These are phyloP conservation scores for Moelleriella libera DNA, from an alignment of 2,329 filamentous ascomycete genomes.

Conservation along the genomic window DNA sequence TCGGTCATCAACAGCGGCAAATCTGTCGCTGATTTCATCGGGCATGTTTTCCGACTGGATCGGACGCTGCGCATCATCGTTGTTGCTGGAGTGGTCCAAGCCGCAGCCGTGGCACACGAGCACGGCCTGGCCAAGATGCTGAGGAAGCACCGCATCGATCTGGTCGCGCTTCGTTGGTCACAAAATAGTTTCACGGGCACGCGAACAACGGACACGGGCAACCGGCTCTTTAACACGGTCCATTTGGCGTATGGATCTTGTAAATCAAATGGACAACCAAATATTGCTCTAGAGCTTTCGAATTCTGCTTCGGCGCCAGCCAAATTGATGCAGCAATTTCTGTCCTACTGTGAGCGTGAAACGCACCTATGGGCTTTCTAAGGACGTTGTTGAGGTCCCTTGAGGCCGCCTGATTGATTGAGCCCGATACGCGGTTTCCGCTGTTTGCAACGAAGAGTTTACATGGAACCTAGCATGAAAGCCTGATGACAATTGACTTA, in stretches of 20 bases:
- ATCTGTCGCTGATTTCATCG: constrained; percentile 31
- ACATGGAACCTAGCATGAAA: too few relatives aligned
- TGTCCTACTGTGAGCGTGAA: too few relatives aligned
- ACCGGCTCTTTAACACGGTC: constrained; percentile 45
- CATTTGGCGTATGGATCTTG: constrained; percentile 17
- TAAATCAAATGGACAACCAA: neutral
- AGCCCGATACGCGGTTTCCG: too few relatives aligned
- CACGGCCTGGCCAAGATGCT: constrained; percentile 8
- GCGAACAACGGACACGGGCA: constrained; percentile 40
- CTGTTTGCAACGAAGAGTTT: too few relatives aligned
- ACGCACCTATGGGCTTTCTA: too few relatives aligned
- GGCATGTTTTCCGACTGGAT: constrained; percentile 26
- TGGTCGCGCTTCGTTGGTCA: constrained; percentile 41
- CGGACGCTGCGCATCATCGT: constrained; percentile 31
- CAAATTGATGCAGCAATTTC: too few relatives aligned
- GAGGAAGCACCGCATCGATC: constrained; percentile 10
- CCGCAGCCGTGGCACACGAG: constrained; percentile 9
- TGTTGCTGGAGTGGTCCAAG: constrained; percentile 40
- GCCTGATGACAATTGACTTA: too few relatives aligned
- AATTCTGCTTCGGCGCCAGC: too few relatives aligned
- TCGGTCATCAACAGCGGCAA: constrained; percentile 46
- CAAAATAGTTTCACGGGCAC: constrained; percentile 39
- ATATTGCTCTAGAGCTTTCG: neutral
- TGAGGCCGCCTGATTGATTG: too few relatives aligned
- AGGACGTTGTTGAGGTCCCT: too few relatives aligned